These are phyloP conservation scores for Cystofilobasidium ferigula DNA, from an alignment of 768 basidiomycete genomes.

Conservation along the genomic window DNA sequence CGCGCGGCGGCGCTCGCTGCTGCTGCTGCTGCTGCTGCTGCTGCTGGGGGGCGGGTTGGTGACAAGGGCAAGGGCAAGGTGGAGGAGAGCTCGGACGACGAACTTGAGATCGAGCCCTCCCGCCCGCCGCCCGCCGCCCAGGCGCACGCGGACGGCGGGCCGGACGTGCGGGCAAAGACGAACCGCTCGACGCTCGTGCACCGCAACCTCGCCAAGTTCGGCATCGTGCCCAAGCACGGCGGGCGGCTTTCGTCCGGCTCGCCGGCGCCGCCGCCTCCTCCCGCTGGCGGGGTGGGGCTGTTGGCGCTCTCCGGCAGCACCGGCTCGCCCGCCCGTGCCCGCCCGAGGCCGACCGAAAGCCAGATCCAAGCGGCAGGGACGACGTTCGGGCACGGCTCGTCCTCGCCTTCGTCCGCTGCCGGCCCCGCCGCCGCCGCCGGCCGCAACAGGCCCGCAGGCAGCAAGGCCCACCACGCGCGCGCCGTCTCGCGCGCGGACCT, in stretches of 20 bases:
- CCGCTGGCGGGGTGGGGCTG: no score
- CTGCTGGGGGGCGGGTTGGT: no score
- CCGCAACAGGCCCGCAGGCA: background rate
- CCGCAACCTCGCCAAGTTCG: slow-evolving; percentile 1
- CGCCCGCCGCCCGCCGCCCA: background rate
- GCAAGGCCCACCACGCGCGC: background rate
- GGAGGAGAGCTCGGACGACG: background rate
- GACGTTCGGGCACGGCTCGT: background rate
- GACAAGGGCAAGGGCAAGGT: background rate
- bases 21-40: no score
- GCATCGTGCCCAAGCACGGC: background rate
- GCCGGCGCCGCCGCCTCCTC: background rate
- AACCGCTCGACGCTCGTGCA: background rate
- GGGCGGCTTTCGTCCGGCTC: background rate
- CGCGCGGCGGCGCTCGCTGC: background rate
- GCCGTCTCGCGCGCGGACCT: background rate
- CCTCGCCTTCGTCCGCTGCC: background rate
- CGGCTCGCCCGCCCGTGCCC: background rate
- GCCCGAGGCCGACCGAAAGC: background rate
- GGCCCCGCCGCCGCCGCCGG: background rate
- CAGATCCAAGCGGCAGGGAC: background rate
- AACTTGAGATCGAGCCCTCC: background rate
- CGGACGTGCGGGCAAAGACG: background rate
- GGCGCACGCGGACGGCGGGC: background rate
- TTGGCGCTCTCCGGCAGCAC: no score